These are phyloP conservation scores for Apiospora pterosperma DNA, from an alignment of 2,329 filamentous ascomycete genomes.

Conservation along the genomic window DNA sequence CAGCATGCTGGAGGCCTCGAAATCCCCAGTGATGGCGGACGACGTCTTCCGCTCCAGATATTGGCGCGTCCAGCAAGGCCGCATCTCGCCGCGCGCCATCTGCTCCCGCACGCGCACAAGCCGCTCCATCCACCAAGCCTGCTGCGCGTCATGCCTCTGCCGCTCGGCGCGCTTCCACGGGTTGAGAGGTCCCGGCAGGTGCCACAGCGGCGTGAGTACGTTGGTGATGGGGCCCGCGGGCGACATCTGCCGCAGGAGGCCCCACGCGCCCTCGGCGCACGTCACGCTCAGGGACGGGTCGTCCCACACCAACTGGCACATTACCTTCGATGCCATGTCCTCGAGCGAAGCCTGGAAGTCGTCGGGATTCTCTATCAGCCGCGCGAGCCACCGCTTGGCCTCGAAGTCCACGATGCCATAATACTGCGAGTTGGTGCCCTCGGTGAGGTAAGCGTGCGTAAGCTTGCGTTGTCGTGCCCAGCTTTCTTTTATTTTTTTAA, in stretches of 20 bases:
- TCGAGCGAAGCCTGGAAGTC: conserved; percentile 48
- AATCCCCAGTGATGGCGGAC: conserved; percentile 23
- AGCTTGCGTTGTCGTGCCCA: conserved; percentile 52
- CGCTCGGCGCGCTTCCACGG: conserved; percentile 52
- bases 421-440: conserved; percentile 30
- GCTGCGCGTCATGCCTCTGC: conserved; percentile 50
- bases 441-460: conserved; percentile 47
- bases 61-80: conserved; percentile 37
- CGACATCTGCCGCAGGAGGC: conserved; percentile 55
- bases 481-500: conserved; percentile 38
- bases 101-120: conserved; percentile 33
- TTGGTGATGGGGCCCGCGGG: conserved; percentile 57
- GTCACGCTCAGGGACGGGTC: conserved; percentile 44
- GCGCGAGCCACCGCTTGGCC: conserved; percentile 48
- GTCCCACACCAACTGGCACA: conserved; percentile 52
- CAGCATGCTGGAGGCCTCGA: conserved; percentile 29
- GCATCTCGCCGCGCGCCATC: conserved; percentile 35
- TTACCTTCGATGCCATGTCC: conserved; percentile 54
- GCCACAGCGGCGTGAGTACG: conserved; percentile 51
- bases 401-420: conserved; percentile 46
- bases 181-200: conserved; percentile 43
- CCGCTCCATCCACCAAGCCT: conserved; percentile 49
- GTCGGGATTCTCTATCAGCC: conserved; percentile 46
- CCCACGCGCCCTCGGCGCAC: conserved; percentile 50
- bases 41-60: conserved; percentile 35